Conservation (phyloP, 2,329 filamentous ascomycete genomes). For the Thelonectria olida region DNA sequence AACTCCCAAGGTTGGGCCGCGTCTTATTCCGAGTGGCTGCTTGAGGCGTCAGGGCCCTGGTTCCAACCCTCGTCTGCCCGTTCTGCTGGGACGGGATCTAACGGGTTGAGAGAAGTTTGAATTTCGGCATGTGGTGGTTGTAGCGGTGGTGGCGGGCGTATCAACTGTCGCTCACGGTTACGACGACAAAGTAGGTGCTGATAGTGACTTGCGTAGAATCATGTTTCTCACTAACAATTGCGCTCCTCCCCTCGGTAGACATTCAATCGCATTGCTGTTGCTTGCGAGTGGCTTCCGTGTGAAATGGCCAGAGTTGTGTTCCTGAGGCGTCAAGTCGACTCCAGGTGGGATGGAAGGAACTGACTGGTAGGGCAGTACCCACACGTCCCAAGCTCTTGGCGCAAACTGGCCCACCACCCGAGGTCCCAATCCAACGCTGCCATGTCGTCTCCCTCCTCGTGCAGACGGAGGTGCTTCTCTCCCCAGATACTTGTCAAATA, state of each 20-base stretch:
- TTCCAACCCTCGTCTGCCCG: constrained; percentile 27
- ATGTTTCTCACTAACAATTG: neutral
- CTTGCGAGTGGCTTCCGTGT: neutral
- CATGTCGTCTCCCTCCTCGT: neutral
- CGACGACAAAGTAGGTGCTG: neutral
- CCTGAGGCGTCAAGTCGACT: too few species aligned
- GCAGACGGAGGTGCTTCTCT: too few species aligned
- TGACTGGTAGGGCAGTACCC: neutral
- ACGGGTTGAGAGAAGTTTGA: constrained; percentile 5
- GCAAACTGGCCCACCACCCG: constrained; percentile 10
- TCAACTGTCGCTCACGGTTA: neutral
- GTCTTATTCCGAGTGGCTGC: constrained; percentile 27
- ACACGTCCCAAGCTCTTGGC: constrained; percentile 18
- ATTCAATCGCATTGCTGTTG: neutral
- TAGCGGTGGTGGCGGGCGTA: neutral
- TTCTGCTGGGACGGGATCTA: constrained; percentile 29
- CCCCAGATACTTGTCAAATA: constrained; percentile 17
- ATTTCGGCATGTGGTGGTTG: constrained; percentile 8
- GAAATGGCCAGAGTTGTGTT: too few species aligned
- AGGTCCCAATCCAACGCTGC: neutral
- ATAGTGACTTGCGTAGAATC: neutral
- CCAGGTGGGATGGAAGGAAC: neutral
- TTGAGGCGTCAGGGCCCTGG: constrained; percentile 12
- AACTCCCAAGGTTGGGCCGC: constrained; percentile 15
- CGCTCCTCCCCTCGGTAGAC: neutral